These are phyloP conservation scores for Schizosaccharomyces osmophilus DNA, from an alignment of 805 yeast genomes.

Conservation along the genomic window DNA sequence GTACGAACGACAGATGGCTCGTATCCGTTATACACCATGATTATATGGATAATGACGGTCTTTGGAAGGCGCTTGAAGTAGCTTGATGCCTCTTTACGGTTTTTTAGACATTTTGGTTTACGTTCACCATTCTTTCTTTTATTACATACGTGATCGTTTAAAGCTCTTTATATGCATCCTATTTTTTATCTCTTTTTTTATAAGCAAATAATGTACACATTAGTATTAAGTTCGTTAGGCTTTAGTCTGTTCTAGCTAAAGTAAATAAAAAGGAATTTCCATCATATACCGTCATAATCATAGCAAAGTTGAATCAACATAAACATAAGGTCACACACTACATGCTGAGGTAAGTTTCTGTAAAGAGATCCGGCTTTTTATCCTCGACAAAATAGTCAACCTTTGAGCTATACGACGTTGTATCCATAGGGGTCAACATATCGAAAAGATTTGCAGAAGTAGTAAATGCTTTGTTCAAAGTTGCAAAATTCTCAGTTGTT, in stretches of 20 bases:
- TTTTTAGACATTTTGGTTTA: too few relatives aligned
- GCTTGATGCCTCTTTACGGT: neutral
- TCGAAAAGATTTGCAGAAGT: neutral
- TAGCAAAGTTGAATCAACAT: neutral
- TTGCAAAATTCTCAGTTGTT: neutral
- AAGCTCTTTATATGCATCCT: too few relatives aligned
- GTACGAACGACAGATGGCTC: slow-evolving; percentile 41
- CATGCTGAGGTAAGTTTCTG: neutral
- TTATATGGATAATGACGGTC: slow-evolving; percentile 40
- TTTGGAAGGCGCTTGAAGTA: slow-evolving; percentile 38
- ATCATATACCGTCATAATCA: too few relatives aligned
- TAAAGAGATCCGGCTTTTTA: neutral
- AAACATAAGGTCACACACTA: neutral
- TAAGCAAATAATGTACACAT: too few relatives aligned
- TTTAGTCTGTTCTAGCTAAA: too few relatives aligned
- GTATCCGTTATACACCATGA: slow-evolving; percentile 80
- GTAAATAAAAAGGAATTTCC: too few relatives aligned
- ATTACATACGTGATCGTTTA: too few relatives aligned
- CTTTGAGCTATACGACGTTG: neutral
- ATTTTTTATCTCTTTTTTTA: too few relatives aligned
- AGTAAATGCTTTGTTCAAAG: neutral
- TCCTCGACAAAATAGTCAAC: neutral
- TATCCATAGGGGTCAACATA: neutral
- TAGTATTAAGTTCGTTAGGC: too few relatives aligned
- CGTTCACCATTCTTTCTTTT: too few relatives aligned